Evolutionary conservation across 1,139 yeast species (phyloP).

Genomic region (Geotrichum candidum): DNA sequence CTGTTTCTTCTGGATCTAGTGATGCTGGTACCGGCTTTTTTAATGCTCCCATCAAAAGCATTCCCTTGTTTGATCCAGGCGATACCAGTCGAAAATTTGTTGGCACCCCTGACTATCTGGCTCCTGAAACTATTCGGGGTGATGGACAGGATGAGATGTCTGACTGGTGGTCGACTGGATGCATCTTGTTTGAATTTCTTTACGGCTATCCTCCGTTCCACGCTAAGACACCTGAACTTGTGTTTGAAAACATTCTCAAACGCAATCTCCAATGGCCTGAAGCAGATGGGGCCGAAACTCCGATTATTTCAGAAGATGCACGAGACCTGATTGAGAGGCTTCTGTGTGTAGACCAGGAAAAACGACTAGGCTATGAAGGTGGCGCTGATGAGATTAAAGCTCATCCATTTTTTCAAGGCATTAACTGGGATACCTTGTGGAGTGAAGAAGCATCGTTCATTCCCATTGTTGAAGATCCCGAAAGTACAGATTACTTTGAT

Average conservation of each 20-base stretch:
- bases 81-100: constrained; percentile 52
- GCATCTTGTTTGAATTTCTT: constrained; percentile 84
- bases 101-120: constrained; percentile 96
- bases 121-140: constrained; percentile 93
- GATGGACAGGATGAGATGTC: constrained; percentile 77
- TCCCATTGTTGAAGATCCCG: constrained; percentile 75
- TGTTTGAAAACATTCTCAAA: constrained; percentile 70
- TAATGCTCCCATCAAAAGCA: background rate
- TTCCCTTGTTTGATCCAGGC: constrained; percentile 27
- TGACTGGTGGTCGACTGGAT: constrained; percentile 99
- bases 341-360: constrained; percentile 54
- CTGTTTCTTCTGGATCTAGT: constrained; percentile 7
- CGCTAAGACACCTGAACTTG: constrained; percentile 70
- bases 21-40: constrained; percentile 7
- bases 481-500: constrained; percentile 88
- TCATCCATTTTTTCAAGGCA: constrained; percentile 69
- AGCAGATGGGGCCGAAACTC: constrained; percentile 28
- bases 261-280: constrained; percentile 85
- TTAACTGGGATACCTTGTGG: constrained; percentile 72
- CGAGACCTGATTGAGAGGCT: constrained; percentile 64
- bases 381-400: constrained; percentile 62
- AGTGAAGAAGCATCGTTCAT: constrained; percentile 76
- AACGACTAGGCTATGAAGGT: constrained; percentile 70
- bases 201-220: constrained; percentile 96
- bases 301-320: constrained; percentile 58